Evolutionary conservation across 768 basidiomycete species (phyloP).

Genomic region (Tricholoma sp.): DNA sequence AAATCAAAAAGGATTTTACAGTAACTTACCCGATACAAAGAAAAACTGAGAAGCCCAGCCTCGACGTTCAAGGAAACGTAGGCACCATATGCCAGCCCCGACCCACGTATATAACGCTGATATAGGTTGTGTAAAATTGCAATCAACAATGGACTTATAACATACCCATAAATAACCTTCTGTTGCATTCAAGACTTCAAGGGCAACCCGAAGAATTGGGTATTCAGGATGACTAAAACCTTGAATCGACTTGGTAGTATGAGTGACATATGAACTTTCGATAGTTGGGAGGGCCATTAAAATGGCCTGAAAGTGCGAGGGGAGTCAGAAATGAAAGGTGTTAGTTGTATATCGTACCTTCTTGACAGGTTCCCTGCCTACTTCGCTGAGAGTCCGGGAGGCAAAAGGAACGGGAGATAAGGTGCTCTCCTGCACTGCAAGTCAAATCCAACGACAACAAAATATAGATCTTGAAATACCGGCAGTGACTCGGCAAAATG

Average conservation of each 20-base stretch:
- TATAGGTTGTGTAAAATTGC: slow-evolving; percentile 8
- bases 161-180: slow-evolving; percentile 93
- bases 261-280: slow-evolving; percentile 83
- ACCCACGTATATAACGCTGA: slow-evolving; percentile 88
- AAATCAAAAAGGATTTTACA: not conserved
- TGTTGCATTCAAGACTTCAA: slow-evolving; percentile 85
- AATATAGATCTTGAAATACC: slow-evolving; percentile 32
- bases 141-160: not conserved
- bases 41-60: slow-evolving; percentile 69
- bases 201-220: slow-evolving; percentile 78
- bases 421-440: slow-evolving; percentile 36
- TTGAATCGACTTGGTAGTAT: slow-evolving; percentile 72
- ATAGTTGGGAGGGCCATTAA: slow-evolving; percentile 90
- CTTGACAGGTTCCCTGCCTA: slow-evolving; percentile 68
- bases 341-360: slow-evolving; percentile 41
- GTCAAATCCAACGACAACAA: slow-evolving; percentile 1
- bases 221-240: slow-evolving; percentile 81
- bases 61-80: slow-evolving; percentile 71
- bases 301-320: slow-evolving; percentile 48
- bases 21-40: slow-evolving; percentile 66
- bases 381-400: slow-evolving; percentile 61
- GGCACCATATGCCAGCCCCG: slow-evolving; percentile 94
- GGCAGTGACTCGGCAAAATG: slow-evolving; percentile 60
- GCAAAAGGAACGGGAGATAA: slow-evolving; percentile 66
- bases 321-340: slow-evolving; percentile 7